Percentiles rank a stretch among this genome's conserved stretches.
phyloP scores from a whole-genome alignment of 1,139 yeast species.

The Yamadazyma membranifaciens region DNA sequence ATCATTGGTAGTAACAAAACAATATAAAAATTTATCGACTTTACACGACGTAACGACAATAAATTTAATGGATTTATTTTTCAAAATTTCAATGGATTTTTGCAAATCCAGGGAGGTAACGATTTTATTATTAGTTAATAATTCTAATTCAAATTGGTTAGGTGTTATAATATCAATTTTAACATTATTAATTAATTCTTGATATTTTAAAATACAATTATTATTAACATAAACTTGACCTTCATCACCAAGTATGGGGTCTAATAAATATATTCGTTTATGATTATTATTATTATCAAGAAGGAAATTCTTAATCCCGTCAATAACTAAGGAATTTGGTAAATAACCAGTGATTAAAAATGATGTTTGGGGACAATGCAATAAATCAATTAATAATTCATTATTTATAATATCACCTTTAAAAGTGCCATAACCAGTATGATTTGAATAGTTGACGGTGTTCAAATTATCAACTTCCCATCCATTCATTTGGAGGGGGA shows the following conservation, averaged over 20 bases:
- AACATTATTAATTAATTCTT: constrained; percentile 44
- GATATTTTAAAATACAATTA: constrained; percentile 64
- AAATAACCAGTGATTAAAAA: constrained; percentile 35
- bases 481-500: constrained; percentile 73
- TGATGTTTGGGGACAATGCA: constrained; percentile 12
- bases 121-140: constrained; percentile 54
- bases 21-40: constrained; percentile 33
- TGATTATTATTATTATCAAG: neutral
- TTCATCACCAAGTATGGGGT: constrained; percentile 93
- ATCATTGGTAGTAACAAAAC: constrained; percentile 49
- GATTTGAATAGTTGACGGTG: constrained; percentile 79
- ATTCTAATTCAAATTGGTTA: constrained; percentile 81
- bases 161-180: constrained; percentile 73
- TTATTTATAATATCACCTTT: constrained; percentile 14
- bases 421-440: constrained; percentile 69
- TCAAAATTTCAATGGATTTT: constrained; percentile 34
- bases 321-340: constrained; percentile 23
- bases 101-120: constrained; percentile 35
- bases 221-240: constrained; percentile 75
- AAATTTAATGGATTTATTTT: constrained; percentile 40
- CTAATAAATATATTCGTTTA: constrained; percentile 49
- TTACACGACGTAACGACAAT: constrained; percentile 57
- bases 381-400: constrained; percentile 7
- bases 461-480: constrained; percentile 86
- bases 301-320: neutral